Conservation (phyloP, 2,329 filamentous ascomycete species). For the Coleophoma crateriformis region DNA sequence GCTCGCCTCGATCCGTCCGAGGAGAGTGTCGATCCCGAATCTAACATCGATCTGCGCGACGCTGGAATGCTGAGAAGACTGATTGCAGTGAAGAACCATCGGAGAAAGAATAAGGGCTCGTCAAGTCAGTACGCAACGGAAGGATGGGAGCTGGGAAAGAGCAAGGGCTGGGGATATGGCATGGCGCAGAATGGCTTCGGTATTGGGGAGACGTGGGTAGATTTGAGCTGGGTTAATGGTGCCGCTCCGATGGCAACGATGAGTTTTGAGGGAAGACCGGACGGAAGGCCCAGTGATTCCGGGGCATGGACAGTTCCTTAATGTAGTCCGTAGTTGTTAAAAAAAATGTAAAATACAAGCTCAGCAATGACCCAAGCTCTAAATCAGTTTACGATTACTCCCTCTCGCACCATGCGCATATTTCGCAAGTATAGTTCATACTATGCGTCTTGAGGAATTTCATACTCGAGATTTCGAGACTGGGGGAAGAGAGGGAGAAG, state of each 20-base stretch:
- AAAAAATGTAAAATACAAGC: neutral
- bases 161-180: neutral
- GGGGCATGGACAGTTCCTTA: neutral
- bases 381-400: no score
- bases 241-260: neutral
- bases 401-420: no score
- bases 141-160: neutral
- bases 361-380: neutral
- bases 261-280: no score
- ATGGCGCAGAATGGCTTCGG: neutral
- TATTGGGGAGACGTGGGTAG: neutral
- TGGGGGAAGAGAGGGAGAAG: no score
- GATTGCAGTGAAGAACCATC: neutral
- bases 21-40: slow-evolving; percentile 3
- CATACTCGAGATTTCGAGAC: no score
- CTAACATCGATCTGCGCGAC: slow-evolving; percentile 1
- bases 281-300: neutral
- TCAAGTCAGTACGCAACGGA: no score
- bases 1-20: neutral
- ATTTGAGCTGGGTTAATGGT: neutral
- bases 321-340: neutral
- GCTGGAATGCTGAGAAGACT: neutral
- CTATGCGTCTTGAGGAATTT: no score
- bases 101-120: neutral
- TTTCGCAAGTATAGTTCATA: no score